Percentiles rank a stretch among this genome's conserved stretches.
Evolutionary conservation across 176 grass and related monocot species (phyloP).

Genomic region (Cymbopogon citratus): DNA sequence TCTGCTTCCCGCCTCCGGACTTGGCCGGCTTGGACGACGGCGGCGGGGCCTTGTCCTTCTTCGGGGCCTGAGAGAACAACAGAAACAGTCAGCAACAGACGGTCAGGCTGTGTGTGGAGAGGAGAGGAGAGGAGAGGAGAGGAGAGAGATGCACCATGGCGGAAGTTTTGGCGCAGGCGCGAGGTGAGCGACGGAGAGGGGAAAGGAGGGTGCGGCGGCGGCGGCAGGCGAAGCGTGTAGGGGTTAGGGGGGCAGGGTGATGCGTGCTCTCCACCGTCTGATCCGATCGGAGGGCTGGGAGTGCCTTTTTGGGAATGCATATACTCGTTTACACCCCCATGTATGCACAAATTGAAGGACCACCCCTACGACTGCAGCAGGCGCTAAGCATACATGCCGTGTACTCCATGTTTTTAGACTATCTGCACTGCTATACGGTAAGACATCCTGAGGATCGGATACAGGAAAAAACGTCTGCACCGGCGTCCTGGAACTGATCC

Average conservation of each 20-base stretch:
- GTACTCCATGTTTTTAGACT: too few relatives aligned
- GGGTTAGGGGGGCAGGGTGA: background rate
- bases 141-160: background rate
- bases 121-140: background rate
- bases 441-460: too few relatives aligned
- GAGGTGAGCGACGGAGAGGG: background rate
- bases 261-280: background rate
- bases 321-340: background rate
- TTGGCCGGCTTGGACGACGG: constrained; percentile 57
- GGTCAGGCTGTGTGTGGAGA: too few relatives aligned
- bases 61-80: constrained; percentile 33
- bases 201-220: background rate
- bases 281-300: background rate
- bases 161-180: background rate
- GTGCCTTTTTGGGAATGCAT: too few relatives aligned
- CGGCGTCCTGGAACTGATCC: too few relatives aligned
- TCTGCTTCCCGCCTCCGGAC: constrained; percentile 52
- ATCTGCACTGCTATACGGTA: too few relatives aligned
- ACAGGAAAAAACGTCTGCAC: too few relatives aligned
- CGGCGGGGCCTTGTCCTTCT: constrained; percentile 51
- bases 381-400: background rate
- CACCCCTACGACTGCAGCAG: background rate
- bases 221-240: background rate
- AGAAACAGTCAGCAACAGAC: background rate
- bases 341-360: accelerated